Evolutionary conservation across 2,329 filamentous ascomycete species (phyloP).

Genomic region (Sarocladium oryzae): DNA sequence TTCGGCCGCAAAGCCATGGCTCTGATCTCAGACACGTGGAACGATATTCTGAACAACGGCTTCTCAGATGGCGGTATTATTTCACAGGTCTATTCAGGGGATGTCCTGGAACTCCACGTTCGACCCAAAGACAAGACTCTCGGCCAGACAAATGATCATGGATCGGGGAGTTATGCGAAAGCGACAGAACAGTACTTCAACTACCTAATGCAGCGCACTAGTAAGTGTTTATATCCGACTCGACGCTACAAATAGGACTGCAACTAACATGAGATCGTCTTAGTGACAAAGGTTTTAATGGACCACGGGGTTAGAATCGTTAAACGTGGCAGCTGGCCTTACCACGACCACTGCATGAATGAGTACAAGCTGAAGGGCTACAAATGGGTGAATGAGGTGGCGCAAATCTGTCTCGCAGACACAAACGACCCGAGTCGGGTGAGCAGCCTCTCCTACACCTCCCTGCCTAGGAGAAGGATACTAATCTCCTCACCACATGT

Average conservation of each 20-base stretch:
- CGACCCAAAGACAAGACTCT: neutral
- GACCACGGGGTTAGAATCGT: neutral
- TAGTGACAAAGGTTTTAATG: neutral
- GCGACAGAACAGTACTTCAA: neutral
- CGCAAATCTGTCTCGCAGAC: neutral
- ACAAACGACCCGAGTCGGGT: neutral
- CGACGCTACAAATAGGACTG: neutral
- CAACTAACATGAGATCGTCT: neutral
- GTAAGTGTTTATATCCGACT: neutral
- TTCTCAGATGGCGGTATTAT: neutral
- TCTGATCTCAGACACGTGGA: neutral
- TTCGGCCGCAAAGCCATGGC: neutral
- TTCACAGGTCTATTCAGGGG: neutral
- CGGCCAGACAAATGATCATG: neutral
- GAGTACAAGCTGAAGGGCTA: neutral
- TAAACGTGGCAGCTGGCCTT: neutral
- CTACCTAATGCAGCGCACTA: neutral
- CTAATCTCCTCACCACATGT: neutral
- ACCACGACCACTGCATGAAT: neutral
- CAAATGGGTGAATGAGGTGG: neutral
- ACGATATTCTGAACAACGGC: neutral
- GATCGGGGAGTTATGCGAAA: neutral
- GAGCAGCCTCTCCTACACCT: neutral
- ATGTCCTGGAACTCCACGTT: neutral
- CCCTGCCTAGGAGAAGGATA: neutral